Percentiles rank a stretch among this genome's conserved stretches.
Conservation (phyloP, 2,329 filamentous ascomycete genomes). For the Colletotrichum trifolii region DNA sequence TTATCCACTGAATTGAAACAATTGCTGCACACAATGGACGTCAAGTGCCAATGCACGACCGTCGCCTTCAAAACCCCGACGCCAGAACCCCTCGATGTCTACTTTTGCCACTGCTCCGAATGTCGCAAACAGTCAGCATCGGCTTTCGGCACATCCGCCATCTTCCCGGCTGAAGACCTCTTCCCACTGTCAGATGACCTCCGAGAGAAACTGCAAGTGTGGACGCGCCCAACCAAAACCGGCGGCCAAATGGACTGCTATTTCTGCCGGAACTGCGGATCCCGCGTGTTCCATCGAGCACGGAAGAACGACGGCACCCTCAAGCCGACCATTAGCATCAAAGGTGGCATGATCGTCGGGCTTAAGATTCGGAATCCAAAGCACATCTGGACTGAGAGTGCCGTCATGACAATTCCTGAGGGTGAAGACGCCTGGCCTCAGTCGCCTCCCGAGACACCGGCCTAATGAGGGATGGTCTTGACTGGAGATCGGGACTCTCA, state of each 20-base stretch:
- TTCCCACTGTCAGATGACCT: conserved; percentile 52
- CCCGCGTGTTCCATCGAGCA: conserved; percentile 59
- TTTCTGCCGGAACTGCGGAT: conserved; percentile 56
- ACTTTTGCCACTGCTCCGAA: conserved; percentile 59
- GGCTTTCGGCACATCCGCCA: conserved; percentile 58
- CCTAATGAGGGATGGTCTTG: background rate
- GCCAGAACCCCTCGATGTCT: conserved; percentile 49
- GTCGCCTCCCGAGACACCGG: conserved; percentile 25
- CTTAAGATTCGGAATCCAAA: conserved; percentile 51
- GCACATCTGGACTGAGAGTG: conserved; percentile 59
- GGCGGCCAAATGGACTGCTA: conserved; percentile 57
- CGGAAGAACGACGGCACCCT: conserved; percentile 50
- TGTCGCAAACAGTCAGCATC: conserved; percentile 58
- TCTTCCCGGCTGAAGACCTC: conserved; percentile 53
- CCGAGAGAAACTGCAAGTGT: conserved; percentile 47
- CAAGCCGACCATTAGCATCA: conserved; percentile 53
- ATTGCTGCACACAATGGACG: conserved; percentile 30
- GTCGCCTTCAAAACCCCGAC: conserved; percentile 49
- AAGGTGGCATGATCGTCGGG: conserved; percentile 57
- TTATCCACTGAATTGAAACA: too few species aligned
- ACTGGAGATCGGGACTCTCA: background rate
- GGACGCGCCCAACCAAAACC: conserved; percentile 51
- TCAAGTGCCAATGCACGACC: conserved; percentile 54
- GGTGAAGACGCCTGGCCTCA: conserved; percentile 38
- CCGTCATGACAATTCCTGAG: conserved; percentile 56